Evolutionary conservation across 805 yeast species (phyloP).

Genomic region (Lipomyces japonicus): DNA sequence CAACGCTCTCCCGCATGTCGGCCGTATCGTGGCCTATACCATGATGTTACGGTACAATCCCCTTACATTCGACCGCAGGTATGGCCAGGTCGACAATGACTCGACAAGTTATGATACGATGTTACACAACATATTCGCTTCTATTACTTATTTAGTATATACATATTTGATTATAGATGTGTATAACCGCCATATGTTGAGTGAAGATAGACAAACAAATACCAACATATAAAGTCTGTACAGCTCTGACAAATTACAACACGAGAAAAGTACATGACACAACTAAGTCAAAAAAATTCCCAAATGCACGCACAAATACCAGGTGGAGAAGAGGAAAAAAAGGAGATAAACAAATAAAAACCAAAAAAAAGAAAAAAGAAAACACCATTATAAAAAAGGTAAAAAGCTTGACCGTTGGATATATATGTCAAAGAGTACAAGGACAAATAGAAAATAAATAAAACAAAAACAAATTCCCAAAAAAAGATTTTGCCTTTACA

Average conservation of each 20-base stretch:
- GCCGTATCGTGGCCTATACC: too few species aligned
- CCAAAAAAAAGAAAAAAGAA: slow-evolving; percentile 8
- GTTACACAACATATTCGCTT: too few species aligned
- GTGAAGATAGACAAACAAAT: background rate
- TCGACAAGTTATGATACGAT: too few species aligned
- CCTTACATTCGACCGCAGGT: too few species aligned
- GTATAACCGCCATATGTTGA: background rate
- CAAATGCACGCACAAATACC: too few species aligned
- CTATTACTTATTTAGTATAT: too few species aligned
- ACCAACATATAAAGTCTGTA: background rate
- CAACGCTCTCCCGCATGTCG: too few species aligned
- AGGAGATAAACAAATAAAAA: slow-evolving; percentile 16
- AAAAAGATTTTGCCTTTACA: background rate
- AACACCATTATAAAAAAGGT: background rate
- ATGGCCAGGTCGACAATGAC: too few species aligned
- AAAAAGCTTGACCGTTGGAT: background rate
- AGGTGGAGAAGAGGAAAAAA: too few species aligned
- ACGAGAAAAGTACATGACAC: background rate
- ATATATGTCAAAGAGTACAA: background rate
- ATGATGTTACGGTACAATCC: too few species aligned
- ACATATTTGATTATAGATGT: background rate
- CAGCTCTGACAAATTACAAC: background rate
- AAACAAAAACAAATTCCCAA: background rate
- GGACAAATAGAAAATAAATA: background rate
- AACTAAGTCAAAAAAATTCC: background rate